Percentiles rank a stretch among this genome's conserved stretches.
These are phyloP conservation scores for Rubia tinctorum DNA, from an alignment of 305 asterid genomes.

Conservation along the genomic window DNA sequence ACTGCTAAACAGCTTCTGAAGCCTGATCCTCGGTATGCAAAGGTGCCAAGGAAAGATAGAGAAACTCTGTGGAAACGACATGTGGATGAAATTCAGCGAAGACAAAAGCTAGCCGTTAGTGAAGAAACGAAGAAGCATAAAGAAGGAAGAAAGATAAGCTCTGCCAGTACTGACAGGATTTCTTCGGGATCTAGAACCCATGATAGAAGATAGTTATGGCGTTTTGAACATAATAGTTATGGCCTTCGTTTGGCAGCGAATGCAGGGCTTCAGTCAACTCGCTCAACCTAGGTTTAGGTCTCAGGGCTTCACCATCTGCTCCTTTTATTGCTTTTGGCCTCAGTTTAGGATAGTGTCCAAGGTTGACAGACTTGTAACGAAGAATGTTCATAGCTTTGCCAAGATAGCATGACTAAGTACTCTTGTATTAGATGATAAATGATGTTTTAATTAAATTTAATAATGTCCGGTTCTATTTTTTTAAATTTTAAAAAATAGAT, in stretches of 20 bases:
- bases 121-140: conserved; percentile 47
- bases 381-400: neutral
- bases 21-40: conserved; percentile 68
- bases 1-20: conserved; percentile 76
- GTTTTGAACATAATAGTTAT: neutral
- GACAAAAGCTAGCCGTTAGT: conserved; percentile 47
- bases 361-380: neutral
- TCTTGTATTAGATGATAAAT: no score
- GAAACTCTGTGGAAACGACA: conserved; percentile 86
- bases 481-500: no score
- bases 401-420: neutral
- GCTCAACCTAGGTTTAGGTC: neutral
- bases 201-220: conserved; percentile 42
- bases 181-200: conserved; percentile 38
- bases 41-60: conserved; percentile 85
- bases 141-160: conserved; percentile 43
- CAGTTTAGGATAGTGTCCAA: neutral
- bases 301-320: neutral
- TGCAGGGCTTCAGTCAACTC: neutral
- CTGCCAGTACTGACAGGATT: conserved; percentile 43
- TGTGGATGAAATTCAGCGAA: conserved; percentile 69
- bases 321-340: neutral
- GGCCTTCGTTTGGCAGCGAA: no score
- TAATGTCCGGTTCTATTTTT: no score
- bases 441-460: no score